A percentile compares a stretch with the other conserved stretches of the same genome.
Conservation (phyloP, 208 protist species). For the Trypanosoma platydactyli region DNA sequence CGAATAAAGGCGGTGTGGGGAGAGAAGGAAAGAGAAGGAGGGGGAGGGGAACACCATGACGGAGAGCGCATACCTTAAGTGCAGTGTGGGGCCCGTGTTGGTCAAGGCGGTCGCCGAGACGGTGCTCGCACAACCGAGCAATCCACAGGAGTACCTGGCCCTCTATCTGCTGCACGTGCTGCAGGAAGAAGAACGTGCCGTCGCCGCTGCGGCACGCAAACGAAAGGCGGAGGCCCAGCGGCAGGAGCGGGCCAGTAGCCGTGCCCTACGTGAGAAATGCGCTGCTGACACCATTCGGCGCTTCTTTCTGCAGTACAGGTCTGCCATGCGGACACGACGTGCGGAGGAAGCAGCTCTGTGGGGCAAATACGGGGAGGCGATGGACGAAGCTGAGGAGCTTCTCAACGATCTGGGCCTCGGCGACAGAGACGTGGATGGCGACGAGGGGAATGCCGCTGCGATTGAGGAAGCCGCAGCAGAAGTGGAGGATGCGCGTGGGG, state of each 20-base stretch:
- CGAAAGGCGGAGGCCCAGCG: conserved; percentile 49
- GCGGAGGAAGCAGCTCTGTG: conserved; percentile 49
- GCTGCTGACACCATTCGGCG: conserved; percentile 78
- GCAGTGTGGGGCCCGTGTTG: conserved; percentile 73
- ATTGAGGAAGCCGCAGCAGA: conserved; percentile 43
- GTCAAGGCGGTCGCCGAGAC: conserved; percentile 90
- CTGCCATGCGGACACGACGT: conserved; percentile 33
- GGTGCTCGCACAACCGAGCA: conserved; percentile 79
- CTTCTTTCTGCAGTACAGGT: conserved; percentile 49
- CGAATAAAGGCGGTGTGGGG: too few species aligned
- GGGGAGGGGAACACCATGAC: conserved; percentile 32
- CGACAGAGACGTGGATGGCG: conserved; percentile 23
- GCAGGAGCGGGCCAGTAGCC: conserved; percentile 55
- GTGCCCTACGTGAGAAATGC: conserved; percentile 55
- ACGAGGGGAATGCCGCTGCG: conserved; percentile 14
- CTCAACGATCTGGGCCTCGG: conserved; percentile 34
- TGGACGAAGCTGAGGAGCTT: conserved; percentile 70
- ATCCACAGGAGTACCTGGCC: conserved; percentile 91
- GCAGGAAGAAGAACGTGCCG: conserved; percentile 70
- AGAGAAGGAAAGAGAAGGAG: neutral
- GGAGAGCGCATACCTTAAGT: conserved; percentile 90
- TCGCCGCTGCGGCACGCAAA: conserved; percentile 26
- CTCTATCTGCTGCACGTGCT: conserved; percentile 86
- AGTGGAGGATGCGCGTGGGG: conserved; percentile 43
- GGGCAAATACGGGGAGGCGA: conserved; percentile 55